Base-by-base conservation (phyloP, 768 basidiomycete genomes). In the Xanthoconium stramineum region DNA sequence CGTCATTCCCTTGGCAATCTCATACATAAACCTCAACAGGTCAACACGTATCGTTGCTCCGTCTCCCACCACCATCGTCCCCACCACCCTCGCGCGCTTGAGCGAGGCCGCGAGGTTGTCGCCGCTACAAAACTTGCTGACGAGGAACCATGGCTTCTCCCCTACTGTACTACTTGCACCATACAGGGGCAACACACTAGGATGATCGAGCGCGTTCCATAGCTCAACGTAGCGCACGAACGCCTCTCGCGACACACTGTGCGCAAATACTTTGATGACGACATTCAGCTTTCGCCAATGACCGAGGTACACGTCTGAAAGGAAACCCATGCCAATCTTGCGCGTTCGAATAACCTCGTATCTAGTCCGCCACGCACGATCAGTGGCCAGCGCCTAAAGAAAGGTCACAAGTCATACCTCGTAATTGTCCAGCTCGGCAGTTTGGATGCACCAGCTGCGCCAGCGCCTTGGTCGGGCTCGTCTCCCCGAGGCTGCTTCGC, bases 341-440 rank as follows among this genome's bases (percentile, higher is more conserved):
- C 76, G 73, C 37, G 85, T 85, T 3, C 83, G 80, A 53, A 87
- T 85, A 35, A 93, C 81, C 71, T 94, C 92, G 63, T 88, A 89
- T 50, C 83, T 83, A 47, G 24, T 48, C 60, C 49, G 60, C 17
- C 49, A 30, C 9, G 8, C 7, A 10, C 35, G 29, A 24, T 24
- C 24, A 24, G 24, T 24, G 24, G 24, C 24, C 24, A 24, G 24
- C 5, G 32, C 19, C 3, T 36, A 43, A 35, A 29, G 2, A 29
- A 3, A 15, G 13, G 13, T 44, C 2, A 36, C 49, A 32, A 13
- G 28, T 57, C 70, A 36, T 58, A 81, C 83, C 77, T 74, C 4
- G 89, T 91, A 61, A 91, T 90, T 4, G 89, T 89, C 89, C 89
- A 91, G 58, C 76, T 79, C 0, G 89, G 89, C 32, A 89, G 61